These are phyloP conservation scores for Anastatica hierochuntica DNA, from an alignment of 345 rosid genomes.

Conservation along the genomic window DNA sequence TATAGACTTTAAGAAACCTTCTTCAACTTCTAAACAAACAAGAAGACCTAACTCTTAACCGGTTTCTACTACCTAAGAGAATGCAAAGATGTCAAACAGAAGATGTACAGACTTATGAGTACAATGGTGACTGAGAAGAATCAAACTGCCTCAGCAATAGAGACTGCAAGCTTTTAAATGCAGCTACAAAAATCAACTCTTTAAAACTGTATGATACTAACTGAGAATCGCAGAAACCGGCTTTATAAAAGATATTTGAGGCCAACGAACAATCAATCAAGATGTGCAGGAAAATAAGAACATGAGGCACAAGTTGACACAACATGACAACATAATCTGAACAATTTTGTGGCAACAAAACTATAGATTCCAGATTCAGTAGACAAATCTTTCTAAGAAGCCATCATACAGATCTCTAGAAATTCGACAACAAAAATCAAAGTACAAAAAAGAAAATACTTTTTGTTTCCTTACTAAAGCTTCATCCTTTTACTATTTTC, in stretches of 20 bases:
- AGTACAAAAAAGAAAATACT: constrained; percentile 5
- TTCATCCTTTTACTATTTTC: constrained; percentile 6
- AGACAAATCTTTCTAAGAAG: constrained; percentile 18
- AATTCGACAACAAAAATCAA: constrained; percentile 7
- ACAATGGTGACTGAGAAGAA: background rate
- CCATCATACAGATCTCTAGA: constrained; percentile 21
- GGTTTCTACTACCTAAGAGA: too few relatives aligned
- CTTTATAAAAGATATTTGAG: too few relatives aligned
- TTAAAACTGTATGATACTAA: background rate
- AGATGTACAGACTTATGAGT: background rate
- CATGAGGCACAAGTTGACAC: constrained; percentile 11
- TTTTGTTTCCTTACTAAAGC: constrained; percentile 10
- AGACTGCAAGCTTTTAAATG: background rate
- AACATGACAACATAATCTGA: constrained; percentile 5
- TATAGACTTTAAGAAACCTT: background rate
- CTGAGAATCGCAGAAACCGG: constrained; percentile 8
- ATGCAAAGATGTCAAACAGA: background rate
- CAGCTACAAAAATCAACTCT: too few relatives aligned
- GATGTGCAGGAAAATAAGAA: background rate
- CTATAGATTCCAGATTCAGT: constrained; percentile 14
- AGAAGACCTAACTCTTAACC: too few relatives aligned
- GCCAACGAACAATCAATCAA: too few relatives aligned
- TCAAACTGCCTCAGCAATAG: background rate
- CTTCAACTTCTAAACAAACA: constrained; percentile 1
- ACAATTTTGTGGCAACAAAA: constrained; percentile 6